A percentile compares a stretch with the other conserved stretches of the same genome.
Evolutionary conservation across 129 eudicot species (phyloP).

Genomic region (Mikania micrantha): DNA sequence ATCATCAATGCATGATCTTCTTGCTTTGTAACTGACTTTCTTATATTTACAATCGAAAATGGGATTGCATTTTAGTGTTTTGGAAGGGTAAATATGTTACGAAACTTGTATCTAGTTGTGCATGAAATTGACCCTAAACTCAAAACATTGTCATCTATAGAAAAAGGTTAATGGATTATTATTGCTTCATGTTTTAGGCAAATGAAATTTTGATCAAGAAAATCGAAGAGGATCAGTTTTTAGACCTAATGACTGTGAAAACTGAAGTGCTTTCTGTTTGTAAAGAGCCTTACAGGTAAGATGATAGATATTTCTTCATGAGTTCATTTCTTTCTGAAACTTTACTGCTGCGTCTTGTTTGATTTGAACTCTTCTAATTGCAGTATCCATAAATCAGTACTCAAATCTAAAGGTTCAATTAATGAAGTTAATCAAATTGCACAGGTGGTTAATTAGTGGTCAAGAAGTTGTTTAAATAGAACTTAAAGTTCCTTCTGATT

Average conservation of each 20-base stretch:
- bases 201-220: constrained; percentile 32
- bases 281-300: constrained; percentile 61
- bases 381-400: constrained; percentile 35
- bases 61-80: neutral
- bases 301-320: neutral
- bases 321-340: neutral
- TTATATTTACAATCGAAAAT: neutral
- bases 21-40: neutral
- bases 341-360: neutral
- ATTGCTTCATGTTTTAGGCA: constrained; percentile 33
- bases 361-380: constrained; percentile 25
- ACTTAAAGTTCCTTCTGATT: constrained; percentile 12
- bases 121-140: neutral
- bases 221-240: constrained; percentile 34
- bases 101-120: neutral
- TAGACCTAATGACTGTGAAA: constrained; percentile 35
- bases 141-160: neutral
- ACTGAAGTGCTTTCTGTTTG: constrained; percentile 34
- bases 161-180: constrained; percentile 4
- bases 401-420: constrained; percentile 46
- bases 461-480: constrained; percentile 3
- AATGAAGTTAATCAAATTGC: constrained; percentile 66
- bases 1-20: neutral
- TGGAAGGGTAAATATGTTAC: neutral
- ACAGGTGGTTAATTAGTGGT: constrained; percentile 51